phyloP scores from a whole-genome alignment of 2,329 filamentous ascomycete species.

The Aspergillus fischeri region DNA sequence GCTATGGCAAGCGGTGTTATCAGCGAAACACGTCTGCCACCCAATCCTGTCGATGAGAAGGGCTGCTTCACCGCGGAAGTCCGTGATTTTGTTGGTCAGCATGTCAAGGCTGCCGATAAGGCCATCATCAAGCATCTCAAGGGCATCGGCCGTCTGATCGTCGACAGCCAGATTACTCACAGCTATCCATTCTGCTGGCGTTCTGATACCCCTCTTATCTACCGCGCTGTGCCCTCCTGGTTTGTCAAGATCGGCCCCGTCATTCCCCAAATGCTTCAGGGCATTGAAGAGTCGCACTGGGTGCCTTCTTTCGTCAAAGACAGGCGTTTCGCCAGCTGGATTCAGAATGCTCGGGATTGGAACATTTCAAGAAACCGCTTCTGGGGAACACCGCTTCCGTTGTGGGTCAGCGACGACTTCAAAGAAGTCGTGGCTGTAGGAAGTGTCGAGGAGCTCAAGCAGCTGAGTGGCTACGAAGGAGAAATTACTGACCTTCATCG shows the following conservation, averaged over 20 bases:
- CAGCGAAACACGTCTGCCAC: constrained; percentile 70
- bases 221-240: constrained; percentile 89
- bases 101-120: constrained; percentile 91
- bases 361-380: constrained; percentile 91
- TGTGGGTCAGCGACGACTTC: constrained; percentile 88
- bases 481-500: constrained; percentile 83
- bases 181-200: constrained; percentile 92
- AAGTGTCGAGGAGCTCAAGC: constrained; percentile 76
- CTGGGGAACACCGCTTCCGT: constrained; percentile 88
- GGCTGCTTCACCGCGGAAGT: constrained; percentile 76
- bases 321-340: constrained; percentile 86
- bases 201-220: constrained; percentile 92
- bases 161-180: constrained; percentile 83
- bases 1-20: constrained; percentile 74
- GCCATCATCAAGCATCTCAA: constrained; percentile 88
- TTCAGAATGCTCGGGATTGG: constrained; percentile 87
- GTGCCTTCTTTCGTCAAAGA: constrained; percentile 88
- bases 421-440: constrained; percentile 84
- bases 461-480: constrained; percentile 80
- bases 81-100: constrained; percentile 74
- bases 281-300: constrained; percentile 87
- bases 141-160: constrained; percentile 68
- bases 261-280: constrained; percentile 83
- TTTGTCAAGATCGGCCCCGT: constrained; percentile 84
- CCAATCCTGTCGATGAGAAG: constrained; percentile 82